Evolutionary conservation across 2,329 filamentous ascomycete genomes (phyloP).

Genomic region (Penicillium sp.): DNA sequence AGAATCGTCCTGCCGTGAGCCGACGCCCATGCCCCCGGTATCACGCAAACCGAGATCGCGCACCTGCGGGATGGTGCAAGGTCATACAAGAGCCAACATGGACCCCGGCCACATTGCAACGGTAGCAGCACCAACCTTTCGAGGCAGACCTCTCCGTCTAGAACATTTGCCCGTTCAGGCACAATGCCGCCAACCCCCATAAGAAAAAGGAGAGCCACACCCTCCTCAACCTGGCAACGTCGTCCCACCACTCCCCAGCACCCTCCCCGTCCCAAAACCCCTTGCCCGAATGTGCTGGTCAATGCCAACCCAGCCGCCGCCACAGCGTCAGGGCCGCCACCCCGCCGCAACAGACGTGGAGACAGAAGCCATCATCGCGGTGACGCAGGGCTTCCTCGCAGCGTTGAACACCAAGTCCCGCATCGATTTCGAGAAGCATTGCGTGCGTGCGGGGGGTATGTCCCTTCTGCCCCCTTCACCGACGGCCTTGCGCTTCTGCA

Average conservation of each 20-base stretch:
- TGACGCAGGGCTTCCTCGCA: slow-evolving; percentile 30
- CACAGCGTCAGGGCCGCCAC: slow-evolving; percentile 9
- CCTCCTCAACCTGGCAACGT: too few species aligned
- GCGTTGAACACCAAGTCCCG: slow-evolving; percentile 33
- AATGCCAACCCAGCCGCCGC: too few species aligned
- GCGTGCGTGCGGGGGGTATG: slow-evolving; percentile 36
- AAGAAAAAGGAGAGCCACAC: too few species aligned
- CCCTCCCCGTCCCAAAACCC: too few species aligned
- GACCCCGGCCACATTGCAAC: slow-evolving; percentile 6
- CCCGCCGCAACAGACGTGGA: slow-evolving; percentile 11
- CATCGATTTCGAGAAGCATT: slow-evolving; percentile 35
- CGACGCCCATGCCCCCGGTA: slow-evolving; percentile 28
- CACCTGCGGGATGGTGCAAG: slow-evolving; percentile 1
- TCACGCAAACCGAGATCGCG: slow-evolving; percentile 10
- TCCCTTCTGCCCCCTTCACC: slow-evolving; percentile 33
- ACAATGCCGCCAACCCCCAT: not conserved
- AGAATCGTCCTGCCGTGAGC: slow-evolving; percentile 11
- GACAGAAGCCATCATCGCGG: slow-evolving; percentile 27
- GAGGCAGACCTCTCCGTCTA: not conserved
- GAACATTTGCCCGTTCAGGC: not conserved
- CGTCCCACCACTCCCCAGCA: too few species aligned
- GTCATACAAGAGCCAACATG: slow-evolving; percentile 8
- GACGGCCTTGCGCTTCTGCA: slow-evolving; percentile 34
- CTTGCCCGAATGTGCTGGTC: too few species aligned
- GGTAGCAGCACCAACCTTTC: slow-evolving; percentile 5